These are phyloP conservation scores for Flaveria brownii DNA, from an alignment of 129 eudicot species.

Conservation along the genomic window DNA sequence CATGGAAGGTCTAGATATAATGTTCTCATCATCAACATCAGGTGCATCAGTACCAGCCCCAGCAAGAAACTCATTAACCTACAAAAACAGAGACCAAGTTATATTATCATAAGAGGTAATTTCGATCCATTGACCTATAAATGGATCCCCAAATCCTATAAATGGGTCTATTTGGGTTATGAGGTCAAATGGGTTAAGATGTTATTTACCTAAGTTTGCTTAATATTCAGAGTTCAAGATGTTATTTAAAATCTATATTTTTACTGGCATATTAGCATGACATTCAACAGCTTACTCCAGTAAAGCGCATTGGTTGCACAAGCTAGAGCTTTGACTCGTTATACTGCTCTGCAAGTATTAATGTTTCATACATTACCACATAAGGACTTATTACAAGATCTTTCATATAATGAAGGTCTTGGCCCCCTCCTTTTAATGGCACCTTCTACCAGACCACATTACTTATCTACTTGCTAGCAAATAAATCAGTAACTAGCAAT, in stretches of 20 bases:
- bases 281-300: not conserved
- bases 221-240: not conserved
- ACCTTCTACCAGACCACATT: not conserved
- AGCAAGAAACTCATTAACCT: slow-evolving; percentile 96
- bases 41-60: slow-evolving; percentile 99
- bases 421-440: not conserved
- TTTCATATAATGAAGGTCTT: not conserved
- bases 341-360: not conserved
- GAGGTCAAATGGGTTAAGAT: not conserved
- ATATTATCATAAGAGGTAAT: not conserved
- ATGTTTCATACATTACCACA: not conserved
- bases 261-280: not conserved
- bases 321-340: not conserved
- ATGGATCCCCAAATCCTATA: not conserved
- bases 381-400: not conserved
- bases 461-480: not conserved
- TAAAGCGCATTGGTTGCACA: not conserved
- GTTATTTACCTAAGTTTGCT: too few species aligned
- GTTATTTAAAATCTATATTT: not conserved
- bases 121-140: too few species aligned
- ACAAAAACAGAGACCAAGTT: slow-evolving; percentile 3
- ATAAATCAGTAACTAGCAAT: not conserved
- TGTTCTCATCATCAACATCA: slow-evolving; percentile 92
- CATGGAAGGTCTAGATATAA: slow-evolving; percentile 76
- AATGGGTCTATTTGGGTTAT: not conserved